Percentiles rank a stretch among this genome's conserved stretches.
Conservation (phyloP, 106 monocot genomes). For the Acanthochlamys bracteata region DNA sequence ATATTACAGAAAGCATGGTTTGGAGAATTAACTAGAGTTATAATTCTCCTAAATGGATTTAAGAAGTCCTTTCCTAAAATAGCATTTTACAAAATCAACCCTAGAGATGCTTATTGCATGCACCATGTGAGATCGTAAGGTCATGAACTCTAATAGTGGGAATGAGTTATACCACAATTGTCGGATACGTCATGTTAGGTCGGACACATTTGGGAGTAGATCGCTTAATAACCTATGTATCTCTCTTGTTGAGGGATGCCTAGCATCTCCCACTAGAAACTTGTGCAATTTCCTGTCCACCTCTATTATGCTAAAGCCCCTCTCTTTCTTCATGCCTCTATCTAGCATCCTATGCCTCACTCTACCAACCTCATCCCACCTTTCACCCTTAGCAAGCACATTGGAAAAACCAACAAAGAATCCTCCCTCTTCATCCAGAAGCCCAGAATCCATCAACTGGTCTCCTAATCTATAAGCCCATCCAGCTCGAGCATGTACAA, state of each 20-base stretch:
- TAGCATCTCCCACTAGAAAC: neutral
- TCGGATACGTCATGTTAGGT: neutral
- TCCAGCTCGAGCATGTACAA: too few species aligned
- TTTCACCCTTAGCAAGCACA: neutral
- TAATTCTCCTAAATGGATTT: too few species aligned
- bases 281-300: neutral
- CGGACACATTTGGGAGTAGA: neutral
- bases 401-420: neutral
- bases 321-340: neutral
- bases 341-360: neutral
- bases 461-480: too few species aligned
- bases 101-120: neutral
- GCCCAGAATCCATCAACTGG: too few species aligned
- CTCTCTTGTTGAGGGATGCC: neutral
- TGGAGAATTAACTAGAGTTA: too few species aligned
- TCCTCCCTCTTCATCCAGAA: too few species aligned
- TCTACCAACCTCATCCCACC: neutral
- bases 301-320: neutral
- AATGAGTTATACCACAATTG: too few species aligned
- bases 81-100: neutral
- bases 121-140: neutral
- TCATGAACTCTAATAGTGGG: too few species aligned
- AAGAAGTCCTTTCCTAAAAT: too few species aligned
- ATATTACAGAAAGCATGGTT: too few species aligned
- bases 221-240: neutral